Base-by-base conservation (phyloP, 2,329 filamentous ascomycete species). In the Alternaria brassicicola region DNA sequence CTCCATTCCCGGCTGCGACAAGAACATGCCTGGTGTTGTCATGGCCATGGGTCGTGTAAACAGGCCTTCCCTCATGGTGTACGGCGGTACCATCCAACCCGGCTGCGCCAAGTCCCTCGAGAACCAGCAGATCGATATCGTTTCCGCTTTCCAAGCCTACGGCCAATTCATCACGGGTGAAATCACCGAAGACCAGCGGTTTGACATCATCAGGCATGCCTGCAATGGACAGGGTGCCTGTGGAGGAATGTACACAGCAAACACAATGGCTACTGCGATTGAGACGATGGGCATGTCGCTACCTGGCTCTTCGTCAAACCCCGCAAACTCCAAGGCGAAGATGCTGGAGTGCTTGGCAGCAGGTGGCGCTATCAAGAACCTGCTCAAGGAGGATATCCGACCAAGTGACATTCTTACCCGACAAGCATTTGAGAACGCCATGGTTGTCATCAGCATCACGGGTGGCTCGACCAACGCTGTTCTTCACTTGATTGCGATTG, bases 131-230 rank as follows among this genome's bases (percentile, higher is more conserved):
- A 92, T 97, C 68, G 94, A 99, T 77, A 96, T 99, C 52, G 91
- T 99, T 59, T 97, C 93, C 48, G 95, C 95, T 41, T 99, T 99
- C 86, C 95, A 99, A 81, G 90, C 94, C 5, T 98, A 98, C 75
- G 95, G 95, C 25, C 92, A 97, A 77, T 98, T 93, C 81, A 89
- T 99, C 69, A 87, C 91, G 12, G 94, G 94, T 41, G 87, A 97
- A 73, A 97, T 98, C 78, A 90, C 85, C 65, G 95, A 99, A 80
- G 89, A 95, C 73, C 85, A 94, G 80, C 89, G 95, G 51, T 96
- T 93, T 78, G 95, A 98, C 79, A 94, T 98, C 73, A 97, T 97
- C 77, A 87, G 93, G 62, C 84, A 98, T 75, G 93, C 95, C 41
- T 97, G 93, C 78, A 91, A 91, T 23, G 91, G 92, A 35, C 84